A percentile compares a stretch with the other conserved stretches of the same genome.
These are phyloP conservation scores for Coelastrella sp. DNA, from an alignment of 139 green algal species.

Conservation along the genomic window DNA sequence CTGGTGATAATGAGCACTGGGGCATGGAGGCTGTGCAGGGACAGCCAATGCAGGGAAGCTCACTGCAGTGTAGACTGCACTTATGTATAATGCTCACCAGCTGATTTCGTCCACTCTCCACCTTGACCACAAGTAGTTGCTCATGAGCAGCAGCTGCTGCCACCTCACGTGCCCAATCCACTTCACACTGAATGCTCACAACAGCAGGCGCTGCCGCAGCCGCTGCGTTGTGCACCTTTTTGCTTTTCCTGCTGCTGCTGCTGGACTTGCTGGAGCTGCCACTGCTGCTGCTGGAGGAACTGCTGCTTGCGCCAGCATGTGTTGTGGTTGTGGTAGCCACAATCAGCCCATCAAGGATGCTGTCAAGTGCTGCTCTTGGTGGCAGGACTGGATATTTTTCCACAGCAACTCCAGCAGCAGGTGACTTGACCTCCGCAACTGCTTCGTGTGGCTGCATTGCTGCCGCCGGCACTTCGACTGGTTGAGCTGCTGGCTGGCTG, in stretches of 20 bases:
- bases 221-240: not conserved
- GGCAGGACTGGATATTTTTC: not conserved
- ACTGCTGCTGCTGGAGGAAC: not conserved
- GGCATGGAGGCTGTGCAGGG: too few relatives aligned
- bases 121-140: conserved; percentile 42
- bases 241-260: conserved; percentile 7
- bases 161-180: conserved; percentile 27
- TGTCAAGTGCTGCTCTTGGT: conserved; percentile 14
- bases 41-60: not conserved
- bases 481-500: conserved; percentile 6
- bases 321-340: conserved; percentile 4
- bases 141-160: conserved; percentile 16
- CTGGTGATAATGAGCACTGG: too few relatives aligned
- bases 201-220: conserved; percentile 3
- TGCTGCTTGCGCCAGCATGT: not conserved
- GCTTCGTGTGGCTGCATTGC: not conserved
- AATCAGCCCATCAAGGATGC: conserved; percentile 14
- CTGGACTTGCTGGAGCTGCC: not conserved
- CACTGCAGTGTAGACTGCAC: too few relatives aligned
- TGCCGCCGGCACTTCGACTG: not conserved
- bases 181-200: not conserved
- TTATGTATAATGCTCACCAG: conserved; percentile 3
- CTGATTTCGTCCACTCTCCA: not conserved
- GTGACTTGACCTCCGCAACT: not conserved
- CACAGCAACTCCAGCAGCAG: not conserved